A percentile compares a stretch with the other conserved stretches of the same genome.
phyloP scores from a whole-genome alignment of 2,329 filamentous ascomycete species.

The Nemania diffusa region DNA sequence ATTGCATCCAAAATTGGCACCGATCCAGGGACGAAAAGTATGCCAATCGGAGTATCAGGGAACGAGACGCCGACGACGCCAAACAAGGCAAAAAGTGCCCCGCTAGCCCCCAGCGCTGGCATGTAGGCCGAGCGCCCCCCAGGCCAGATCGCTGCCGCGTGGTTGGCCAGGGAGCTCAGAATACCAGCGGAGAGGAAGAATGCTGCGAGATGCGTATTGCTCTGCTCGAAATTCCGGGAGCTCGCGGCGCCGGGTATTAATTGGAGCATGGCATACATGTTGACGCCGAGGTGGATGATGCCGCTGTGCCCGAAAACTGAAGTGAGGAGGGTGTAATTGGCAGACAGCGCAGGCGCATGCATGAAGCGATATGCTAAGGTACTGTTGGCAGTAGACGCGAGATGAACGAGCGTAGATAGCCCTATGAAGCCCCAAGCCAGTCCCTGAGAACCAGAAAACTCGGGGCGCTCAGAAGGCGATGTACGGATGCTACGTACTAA shows the following conservation, averaged over 20 bases:
- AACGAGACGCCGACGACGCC: constrained; percentile 36
- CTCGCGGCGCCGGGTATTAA: constrained; percentile 32
- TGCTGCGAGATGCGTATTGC: constrained; percentile 42
- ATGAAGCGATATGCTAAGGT: constrained; percentile 20
- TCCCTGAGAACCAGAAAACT: constrained; percentile 29
- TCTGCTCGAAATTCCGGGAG: constrained; percentile 36
- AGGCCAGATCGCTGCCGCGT: constrained; percentile 38
- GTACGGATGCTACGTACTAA: neutral
- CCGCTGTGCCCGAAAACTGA: constrained; percentile 43
- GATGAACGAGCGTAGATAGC: constrained; percentile 32
- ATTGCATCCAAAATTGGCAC: constrained; percentile 31
- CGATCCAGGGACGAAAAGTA: constrained; percentile 40
- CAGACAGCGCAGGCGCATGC: constrained; percentile 33
- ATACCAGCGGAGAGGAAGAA: constrained; percentile 47
- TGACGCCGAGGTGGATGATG: constrained; percentile 38
- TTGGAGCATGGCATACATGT: constrained; percentile 39
- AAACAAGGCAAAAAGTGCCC: constrained; percentile 43
- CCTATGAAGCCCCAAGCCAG: constrained; percentile 32
- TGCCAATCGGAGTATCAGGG: constrained; percentile 37
- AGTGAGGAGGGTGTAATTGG: constrained; percentile 45
- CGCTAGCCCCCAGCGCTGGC: constrained; percentile 39
- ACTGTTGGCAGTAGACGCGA: constrained; percentile 19
- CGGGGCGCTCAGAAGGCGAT: constrained; percentile 11
- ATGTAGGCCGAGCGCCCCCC: constrained; percentile 12
- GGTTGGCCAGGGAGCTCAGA: constrained; percentile 40